Percentiles rank a stretch among this genome's conserved stretches.
Conservation (phyloP, 495 filamentous ascomycete species). For the Talaromyces wortmannii region DNA sequence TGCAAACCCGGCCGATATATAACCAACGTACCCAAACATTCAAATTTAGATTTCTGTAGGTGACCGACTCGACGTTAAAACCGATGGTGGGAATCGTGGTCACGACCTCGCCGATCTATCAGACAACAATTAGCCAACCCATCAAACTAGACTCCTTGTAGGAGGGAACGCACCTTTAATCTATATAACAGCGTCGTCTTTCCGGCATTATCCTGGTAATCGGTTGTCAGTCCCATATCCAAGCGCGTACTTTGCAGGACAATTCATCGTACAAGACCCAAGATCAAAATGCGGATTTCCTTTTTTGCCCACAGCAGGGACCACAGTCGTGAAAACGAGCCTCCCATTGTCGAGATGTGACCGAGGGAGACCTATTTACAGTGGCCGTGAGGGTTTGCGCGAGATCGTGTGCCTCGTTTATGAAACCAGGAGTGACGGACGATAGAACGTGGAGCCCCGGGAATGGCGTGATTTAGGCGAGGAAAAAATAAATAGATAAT, state of each 20-base stretch:
- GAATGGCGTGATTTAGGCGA: neutral
- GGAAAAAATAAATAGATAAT: neutral
- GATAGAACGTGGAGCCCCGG: neutral
- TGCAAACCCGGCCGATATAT: neutral
- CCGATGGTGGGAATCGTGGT: constrained; percentile 98
- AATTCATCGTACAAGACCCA: constrained; percentile 69
- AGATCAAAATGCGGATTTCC: constrained; percentile 92
- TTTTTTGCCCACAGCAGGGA: constrained; percentile 86
- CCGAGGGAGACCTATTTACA: neutral
- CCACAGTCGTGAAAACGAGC: constrained; percentile 66
- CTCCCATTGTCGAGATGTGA: constrained; percentile 55
- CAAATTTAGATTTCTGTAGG: constrained; percentile 95
- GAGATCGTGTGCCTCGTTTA: neutral
- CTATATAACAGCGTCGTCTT: constrained; percentile 97
- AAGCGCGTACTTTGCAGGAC: neutral
- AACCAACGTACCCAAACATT: constrained; percentile 78
- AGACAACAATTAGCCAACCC: neutral
- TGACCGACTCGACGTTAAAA: constrained; percentile 97
- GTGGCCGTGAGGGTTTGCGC: neutral
- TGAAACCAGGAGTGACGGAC: neutral
- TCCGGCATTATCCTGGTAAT: constrained; percentile 83
- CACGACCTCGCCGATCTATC: constrained; percentile 93
- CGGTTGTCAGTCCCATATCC: neutral
- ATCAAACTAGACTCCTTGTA: neutral
- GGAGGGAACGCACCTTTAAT: constrained; percentile 61